Base-by-base conservation (phyloP, 345 rosid genomes). In the Garcia nutans region DNA sequence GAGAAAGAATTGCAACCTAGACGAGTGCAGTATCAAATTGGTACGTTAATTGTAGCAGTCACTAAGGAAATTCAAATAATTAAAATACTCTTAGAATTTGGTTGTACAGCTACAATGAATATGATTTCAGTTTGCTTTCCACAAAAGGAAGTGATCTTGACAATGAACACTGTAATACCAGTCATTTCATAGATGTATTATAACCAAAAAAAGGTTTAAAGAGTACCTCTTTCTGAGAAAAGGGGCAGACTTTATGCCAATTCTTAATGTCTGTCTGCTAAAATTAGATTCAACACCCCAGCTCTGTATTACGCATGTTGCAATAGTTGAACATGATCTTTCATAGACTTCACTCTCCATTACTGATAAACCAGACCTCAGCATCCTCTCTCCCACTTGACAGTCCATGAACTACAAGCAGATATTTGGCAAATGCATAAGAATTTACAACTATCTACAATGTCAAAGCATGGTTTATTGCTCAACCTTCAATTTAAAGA, bases 401-500 rank as follows among this genome's bases (percentile, higher is more conserved):
- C 85, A 85, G 61, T 92, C 91, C 97, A 93, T 89, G 61, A 74
- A 64, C 85, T 72, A 73, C 71, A 77, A 65, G 42, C 58, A 73
- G 31, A 82, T 17, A 20, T 69, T 65, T 28, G 20, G 65, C 66
- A 77, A 62, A 9, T 47, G 28, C 31, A 67, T 42, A 11, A 8
- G 68, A 74, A 49, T 37, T 54, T 26, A 31, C 23, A n/a, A 54
- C 24, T 68, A 72, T 33, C 42, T 67, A 72, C 10, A 50, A 54
- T 6, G 19, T 24, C 3, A 41, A 33, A 52, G 59, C 26, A 56
- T 55, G 37, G 56, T 74, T 10, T 10, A 22, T 41, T 52, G 23
- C 60, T 45, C 73, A 20, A 75, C 66, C 74, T 44, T 62, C 67
- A 52, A 65, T 56, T 61, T 57, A 50, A 57, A 5, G 13, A 59